Conservation (phyloP, 352 stramenopile species). For the Globisporangium nodosum region DNA sequence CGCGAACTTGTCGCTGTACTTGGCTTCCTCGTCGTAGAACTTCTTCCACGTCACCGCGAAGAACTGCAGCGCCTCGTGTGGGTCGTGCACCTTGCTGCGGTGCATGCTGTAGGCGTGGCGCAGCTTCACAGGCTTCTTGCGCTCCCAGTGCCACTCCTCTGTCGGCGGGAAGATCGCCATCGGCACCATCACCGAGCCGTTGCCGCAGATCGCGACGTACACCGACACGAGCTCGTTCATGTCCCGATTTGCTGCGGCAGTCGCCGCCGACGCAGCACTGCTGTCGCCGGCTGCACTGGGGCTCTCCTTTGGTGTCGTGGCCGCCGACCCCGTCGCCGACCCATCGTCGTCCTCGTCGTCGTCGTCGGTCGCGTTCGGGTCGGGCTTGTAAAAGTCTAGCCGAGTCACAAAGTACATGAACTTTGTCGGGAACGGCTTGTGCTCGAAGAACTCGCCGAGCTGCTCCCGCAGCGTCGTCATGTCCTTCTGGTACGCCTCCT, state of each 20-base stretch:
- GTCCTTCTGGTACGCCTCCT: slow-evolving; percentile 61
- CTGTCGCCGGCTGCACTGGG: neutral
- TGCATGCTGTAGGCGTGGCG: slow-evolving; percentile 79
- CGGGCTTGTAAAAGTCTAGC: slow-evolving; percentile 70
- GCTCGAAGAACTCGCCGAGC: slow-evolving; percentile 73
- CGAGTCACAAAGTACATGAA: slow-evolving; percentile 84
- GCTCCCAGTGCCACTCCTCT: slow-evolving; percentile 80
- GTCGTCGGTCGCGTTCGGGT: slow-evolving; percentile 31
- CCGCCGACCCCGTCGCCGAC: neutral
- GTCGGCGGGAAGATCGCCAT: slow-evolving; percentile 82
- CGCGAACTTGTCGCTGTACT: slow-evolving; percentile 83
- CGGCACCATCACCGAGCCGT: slow-evolving; percentile 81
- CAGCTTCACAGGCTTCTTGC: slow-evolving; percentile 80
- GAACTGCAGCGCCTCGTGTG: slow-evolving; percentile 74
- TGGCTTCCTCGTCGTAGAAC: slow-evolving; percentile 84
- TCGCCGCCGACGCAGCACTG: neutral
- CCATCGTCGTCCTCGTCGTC: slow-evolving; percentile 23
- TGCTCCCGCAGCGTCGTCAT: slow-evolving; percentile 59
- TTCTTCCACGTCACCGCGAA: slow-evolving; percentile 87
- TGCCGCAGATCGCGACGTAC: slow-evolving; percentile 83
- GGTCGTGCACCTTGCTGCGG: slow-evolving; percentile 61
- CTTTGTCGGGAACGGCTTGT: slow-evolving; percentile 78
- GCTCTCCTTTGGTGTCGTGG: neutral
- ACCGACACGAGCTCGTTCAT: slow-evolving; percentile 72
- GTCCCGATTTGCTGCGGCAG: neutral